These are phyloP conservation scores for Tetrapisispora arboricola DNA, from an alignment of 805 yeast species.

Conservation along the genomic window DNA sequence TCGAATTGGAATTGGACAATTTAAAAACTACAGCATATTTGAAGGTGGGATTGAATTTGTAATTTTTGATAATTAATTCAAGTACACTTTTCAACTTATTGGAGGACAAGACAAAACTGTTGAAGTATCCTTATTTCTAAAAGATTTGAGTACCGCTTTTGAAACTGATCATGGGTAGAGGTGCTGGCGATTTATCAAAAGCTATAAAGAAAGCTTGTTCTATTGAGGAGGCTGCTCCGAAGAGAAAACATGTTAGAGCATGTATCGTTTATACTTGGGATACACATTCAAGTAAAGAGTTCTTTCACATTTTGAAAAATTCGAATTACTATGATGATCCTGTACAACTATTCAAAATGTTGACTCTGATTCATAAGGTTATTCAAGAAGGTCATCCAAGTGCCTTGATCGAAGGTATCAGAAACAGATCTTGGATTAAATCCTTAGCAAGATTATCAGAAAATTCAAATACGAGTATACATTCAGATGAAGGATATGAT, in stretches of 20 bases:
- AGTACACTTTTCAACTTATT: no score
- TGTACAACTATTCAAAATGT: conserved; percentile 73
- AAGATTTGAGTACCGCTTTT: no score
- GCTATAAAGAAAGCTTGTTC: conserved; percentile 69
- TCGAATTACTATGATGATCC: conserved; percentile 72
- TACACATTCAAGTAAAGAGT: conserved; percentile 69
- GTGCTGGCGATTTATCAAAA: conserved; percentile 30
- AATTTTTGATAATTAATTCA: no score
- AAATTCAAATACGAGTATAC: conserved; percentile 26
- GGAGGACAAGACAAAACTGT: no score
- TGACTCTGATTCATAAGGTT: conserved; percentile 80
- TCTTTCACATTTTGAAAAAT: conserved; percentile 74
- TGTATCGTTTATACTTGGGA: conserved; percentile 97
- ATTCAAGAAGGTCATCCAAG: conserved; percentile 97
- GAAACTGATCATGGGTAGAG: conserved; percentile 1
- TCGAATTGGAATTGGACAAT: no score
- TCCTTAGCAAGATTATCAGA: conserved; percentile 50
- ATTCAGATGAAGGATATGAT: conserved; percentile 32
- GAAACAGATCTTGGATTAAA: conserved; percentile 67
- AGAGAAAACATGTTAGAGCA: conserved; percentile 90
- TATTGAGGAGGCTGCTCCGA: conserved; percentile 82
- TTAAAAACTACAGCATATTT: no score
- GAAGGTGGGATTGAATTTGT: no score
- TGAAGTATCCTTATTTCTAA: no score
- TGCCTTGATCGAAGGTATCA: conserved; percentile 67